Evolutionary conservation across 108 stramenopile species (phyloP).

Genomic region (Cylindrotheca closterium): DNA sequence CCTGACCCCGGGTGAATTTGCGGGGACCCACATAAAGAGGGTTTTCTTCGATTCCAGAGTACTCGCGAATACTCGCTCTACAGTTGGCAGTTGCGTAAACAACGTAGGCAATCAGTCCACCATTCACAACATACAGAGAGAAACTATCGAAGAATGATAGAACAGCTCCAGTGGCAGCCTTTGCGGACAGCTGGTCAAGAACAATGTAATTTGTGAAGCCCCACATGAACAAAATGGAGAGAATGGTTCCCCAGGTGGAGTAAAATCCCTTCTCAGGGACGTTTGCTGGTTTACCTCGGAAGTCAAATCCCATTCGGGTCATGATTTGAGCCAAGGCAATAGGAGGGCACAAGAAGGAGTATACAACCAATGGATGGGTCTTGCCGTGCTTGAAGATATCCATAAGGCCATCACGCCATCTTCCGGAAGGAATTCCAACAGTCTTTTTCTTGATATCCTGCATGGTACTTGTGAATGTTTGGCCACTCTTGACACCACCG

Average conservation of each 20-base stretch:
- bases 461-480: constrained; percentile 75
- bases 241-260: constrained; percentile 56
- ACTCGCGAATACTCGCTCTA: constrained; percentile 55
- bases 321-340: constrained; percentile 75
- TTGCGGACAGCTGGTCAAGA: constrained; percentile 41
- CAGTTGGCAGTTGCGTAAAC: constrained; percentile 52
- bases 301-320: constrained; percentile 67
- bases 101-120: constrained; percentile 45
- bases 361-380: constrained; percentile 62
- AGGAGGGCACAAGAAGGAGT: constrained; percentile 63
- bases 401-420: constrained; percentile 63
- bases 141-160: constrained; percentile 38
- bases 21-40: neutral
- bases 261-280: constrained; percentile 33
- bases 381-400: constrained; percentile 49
- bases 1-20: constrained; percentile 18
- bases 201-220: constrained; percentile 53
- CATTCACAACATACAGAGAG: constrained; percentile 49
- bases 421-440: constrained; percentile 42
- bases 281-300: constrained; percentile 47
- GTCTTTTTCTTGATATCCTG: constrained; percentile 46
- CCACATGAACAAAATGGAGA: constrained; percentile 59
- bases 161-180: constrained; percentile 27
- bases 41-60: constrained; percentile 61
- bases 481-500: constrained; percentile 73